Percentiles rank a stretch among this genome's conserved stretches.
Conservation (phyloP, 2,329 filamentous ascomycete genomes). For the Zymoseptoria passerinii region DNA sequence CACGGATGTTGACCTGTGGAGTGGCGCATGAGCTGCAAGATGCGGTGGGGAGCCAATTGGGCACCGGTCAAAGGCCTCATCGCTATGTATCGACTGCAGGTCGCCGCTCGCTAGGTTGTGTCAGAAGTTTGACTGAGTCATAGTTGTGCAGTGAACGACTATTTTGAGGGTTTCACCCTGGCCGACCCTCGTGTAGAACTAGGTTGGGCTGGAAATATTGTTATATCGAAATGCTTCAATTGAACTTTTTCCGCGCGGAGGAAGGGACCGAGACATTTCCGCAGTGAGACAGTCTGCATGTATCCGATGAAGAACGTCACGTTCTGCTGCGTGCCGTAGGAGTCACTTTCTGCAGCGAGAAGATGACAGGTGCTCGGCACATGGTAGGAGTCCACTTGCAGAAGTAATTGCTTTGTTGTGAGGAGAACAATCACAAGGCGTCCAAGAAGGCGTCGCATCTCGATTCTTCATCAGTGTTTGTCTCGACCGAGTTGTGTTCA, state of each 20-base stretch:
- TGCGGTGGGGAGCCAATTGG: slow-evolving; percentile 8
- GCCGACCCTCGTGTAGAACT: too few species aligned
- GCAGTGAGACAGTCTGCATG: background rate
- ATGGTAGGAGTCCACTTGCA: background rate
- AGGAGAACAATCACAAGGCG: background rate
- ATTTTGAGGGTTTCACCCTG: background rate
- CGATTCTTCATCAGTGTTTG: background rate
- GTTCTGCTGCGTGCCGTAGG: background rate
- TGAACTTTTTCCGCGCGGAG: background rate
- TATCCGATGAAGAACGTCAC: background rate
- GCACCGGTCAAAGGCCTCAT: slow-evolving; percentile 7
- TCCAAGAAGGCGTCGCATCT: background rate
- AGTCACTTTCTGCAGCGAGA: background rate
- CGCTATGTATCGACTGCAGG: slow-evolving; percentile 13
- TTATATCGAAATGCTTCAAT: background rate
- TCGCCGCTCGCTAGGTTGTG: slow-evolving; percentile 5
- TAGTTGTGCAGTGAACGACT: background rate
- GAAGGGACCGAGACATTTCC: background rate
- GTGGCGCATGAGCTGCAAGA: slow-evolving; percentile 6
- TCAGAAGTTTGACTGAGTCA: background rate
- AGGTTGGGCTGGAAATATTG: background rate
- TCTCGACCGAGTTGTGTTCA: background rate
- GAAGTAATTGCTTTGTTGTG: background rate
- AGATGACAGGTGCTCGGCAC: background rate
- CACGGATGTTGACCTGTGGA: background rate